A percentile compares a stretch with the other conserved stretches of the same genome.
phyloP scores from a whole-genome alignment of 2,329 filamentous ascomycete species.

The Epichloe baconii region DNA sequence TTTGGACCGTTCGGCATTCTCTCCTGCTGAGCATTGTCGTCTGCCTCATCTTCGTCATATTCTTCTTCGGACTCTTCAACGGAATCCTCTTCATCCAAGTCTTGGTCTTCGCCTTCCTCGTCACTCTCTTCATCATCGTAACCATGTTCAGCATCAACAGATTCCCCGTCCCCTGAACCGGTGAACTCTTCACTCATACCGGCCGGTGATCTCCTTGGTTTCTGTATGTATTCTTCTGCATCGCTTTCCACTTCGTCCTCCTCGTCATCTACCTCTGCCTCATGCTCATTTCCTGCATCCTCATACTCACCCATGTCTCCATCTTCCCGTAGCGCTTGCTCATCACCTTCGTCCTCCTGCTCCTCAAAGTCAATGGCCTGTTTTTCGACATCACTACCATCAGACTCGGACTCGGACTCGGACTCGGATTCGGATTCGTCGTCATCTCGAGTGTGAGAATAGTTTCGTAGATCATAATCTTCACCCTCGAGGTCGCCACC shows the following conservation, averaged over 20 bases:
- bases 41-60: conserved; percentile 1
- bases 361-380: conserved; percentile 19
- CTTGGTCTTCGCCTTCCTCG: conserved; percentile 7
- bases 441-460: conserved; percentile 19
- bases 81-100: conserved; percentile 7
- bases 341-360: conserved; percentile 10
- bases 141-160: conserved; percentile 13
- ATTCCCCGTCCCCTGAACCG: conserved; percentile 12
- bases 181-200: neutral
- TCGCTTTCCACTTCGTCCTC: conserved; percentile 1
- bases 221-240: neutral
- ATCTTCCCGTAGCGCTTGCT: conserved; percentile 4
- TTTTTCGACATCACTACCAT: conserved; percentile 8
- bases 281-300: conserved; percentile 1
- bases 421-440: conserved; percentile 10
- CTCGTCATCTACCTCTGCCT: neutral
- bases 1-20: conserved; percentile 10
- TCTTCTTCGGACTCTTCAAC: conserved; percentile 5
- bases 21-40: conserved; percentile 1
- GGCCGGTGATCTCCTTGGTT: neutral
- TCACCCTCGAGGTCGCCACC: conserved; percentile 18
- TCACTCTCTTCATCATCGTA: conserved; percentile 10
- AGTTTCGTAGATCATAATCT: conserved; percentile 22
- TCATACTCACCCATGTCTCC: conserved; percentile 7
- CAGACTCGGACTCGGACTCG: neutral